Evolutionary conservation across 2,329 filamentous ascomycete species (phyloP).

Genomic region (Madurella fahalii): DNA sequence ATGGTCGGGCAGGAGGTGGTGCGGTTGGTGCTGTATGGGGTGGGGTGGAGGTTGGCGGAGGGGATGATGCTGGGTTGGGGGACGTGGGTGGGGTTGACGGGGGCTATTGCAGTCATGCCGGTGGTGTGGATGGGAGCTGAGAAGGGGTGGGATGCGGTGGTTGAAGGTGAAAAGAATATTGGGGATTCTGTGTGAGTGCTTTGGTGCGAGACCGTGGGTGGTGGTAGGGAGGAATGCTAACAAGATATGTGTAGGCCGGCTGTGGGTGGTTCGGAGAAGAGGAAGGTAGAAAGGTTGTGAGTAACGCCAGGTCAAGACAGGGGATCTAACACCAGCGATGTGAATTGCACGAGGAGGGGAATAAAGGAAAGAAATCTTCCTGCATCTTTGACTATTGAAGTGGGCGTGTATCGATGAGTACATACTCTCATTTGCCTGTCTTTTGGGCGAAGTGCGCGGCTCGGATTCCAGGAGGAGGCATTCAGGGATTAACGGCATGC

Average conservation of each 20-base stretch:
- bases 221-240: background rate
- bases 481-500: background rate
- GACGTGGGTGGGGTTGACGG: background rate
- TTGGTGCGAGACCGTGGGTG: background rate
- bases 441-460: background rate
- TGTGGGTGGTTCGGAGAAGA: background rate
- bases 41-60: conserved; percentile 18
- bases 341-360: background rate
- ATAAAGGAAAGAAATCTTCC: no score
- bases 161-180: conserved; percentile 25
- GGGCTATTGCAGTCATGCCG: conserved; percentile 27
- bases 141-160: conserved; percentile 24
- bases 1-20: conserved; percentile 20
- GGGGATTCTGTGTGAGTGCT: conserved; percentile 11
- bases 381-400: no score
- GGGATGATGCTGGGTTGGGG: background rate
- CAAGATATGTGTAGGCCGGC: background rate
- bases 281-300: background rate
- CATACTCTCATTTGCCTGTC: background rate
- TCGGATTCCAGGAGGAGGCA: background rate
- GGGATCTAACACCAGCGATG: background rate
- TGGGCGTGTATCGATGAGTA: background rate
- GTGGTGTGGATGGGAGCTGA: conserved; percentile 28
- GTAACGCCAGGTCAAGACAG: background rate
- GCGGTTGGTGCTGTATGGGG: conserved; percentile 19